Evolutionary conservation across 495 filamentous ascomycete species (phyloP).

Genomic region (Podospora comata): DNA sequence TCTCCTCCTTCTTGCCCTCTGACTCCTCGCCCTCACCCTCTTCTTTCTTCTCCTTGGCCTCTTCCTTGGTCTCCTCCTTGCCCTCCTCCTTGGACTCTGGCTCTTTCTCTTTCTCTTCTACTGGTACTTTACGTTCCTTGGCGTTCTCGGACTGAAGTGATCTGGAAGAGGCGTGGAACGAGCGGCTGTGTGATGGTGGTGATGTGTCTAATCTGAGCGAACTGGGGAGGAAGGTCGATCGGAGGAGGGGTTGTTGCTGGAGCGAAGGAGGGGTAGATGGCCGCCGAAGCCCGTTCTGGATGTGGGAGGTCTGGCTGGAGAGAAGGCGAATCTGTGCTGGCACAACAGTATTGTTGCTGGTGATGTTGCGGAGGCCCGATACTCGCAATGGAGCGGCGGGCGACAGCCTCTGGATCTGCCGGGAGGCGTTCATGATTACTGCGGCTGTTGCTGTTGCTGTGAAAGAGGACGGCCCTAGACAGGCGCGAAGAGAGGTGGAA

Average conservation of each 20-base stretch:
- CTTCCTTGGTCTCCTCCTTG: constrained; percentile 45
- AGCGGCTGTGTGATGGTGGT: constrained; percentile 34
- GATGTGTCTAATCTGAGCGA: constrained; percentile 34
- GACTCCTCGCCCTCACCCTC: constrained; percentile 44
- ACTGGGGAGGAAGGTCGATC: constrained; percentile 45
- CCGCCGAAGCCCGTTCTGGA: constrained; percentile 21
- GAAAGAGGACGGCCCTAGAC: constrained; percentile 4
- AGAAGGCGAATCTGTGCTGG: constrained; percentile 60
- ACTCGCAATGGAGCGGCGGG: constrained; percentile 37
- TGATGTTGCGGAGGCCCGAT: constrained; percentile 41
- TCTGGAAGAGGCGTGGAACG: constrained; percentile 42
- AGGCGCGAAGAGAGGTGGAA: not conserved
- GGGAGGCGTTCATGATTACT: constrained; percentile 46
- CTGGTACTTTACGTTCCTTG: constrained; percentile 35
- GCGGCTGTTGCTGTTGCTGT: constrained; percentile 9
- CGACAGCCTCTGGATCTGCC: constrained; percentile 43
- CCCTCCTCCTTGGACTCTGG: constrained; percentile 27
- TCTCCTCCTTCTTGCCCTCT: constrained; percentile 45
- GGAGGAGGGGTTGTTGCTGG: constrained; percentile 33
- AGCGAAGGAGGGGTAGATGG: constrained; percentile 26
- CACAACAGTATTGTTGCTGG: constrained; percentile 41
- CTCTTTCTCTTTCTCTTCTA: constrained; percentile 32
- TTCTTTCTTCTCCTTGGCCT: constrained; percentile 49
- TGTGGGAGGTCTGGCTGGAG: constrained; percentile 32
- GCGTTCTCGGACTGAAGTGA: constrained; percentile 32